These are phyloP conservation scores for Termitomyces sp. DNA, from an alignment of 768 basidiomycete species.

Conservation along the genomic window DNA sequence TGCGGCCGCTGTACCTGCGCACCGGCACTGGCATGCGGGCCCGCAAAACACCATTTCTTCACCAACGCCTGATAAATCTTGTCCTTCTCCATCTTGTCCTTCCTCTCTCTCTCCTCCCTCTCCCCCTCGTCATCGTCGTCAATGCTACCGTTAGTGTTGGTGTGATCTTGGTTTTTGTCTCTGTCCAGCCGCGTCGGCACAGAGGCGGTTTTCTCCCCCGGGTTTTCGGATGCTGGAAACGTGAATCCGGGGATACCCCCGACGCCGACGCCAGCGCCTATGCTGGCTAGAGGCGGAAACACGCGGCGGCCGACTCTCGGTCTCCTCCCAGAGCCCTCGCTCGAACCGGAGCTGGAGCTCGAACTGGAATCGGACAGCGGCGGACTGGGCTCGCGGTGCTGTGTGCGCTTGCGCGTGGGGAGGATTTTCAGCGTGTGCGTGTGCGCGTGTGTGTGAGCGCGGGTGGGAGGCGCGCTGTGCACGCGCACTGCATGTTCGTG, in stretches of 20 bases:
- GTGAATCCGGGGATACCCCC: neutral
- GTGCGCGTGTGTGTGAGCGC: neutral
- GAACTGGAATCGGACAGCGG: neutral
- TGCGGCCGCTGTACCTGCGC: neutral
- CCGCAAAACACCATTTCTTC: constrained; percentile 63
- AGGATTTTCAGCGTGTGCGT: neutral
- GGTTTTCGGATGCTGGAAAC: neutral
- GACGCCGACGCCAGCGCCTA: neutral
- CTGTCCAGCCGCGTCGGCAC: neutral
- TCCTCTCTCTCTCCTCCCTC: too few relatives aligned
- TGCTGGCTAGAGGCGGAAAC: neutral
- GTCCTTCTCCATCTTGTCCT: constrained; percentile 10
- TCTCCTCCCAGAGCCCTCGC: neutral
- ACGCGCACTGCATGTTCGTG: neutral
- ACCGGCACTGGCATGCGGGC: too few relatives aligned
- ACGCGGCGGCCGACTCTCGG: neutral
- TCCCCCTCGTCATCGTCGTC: neutral
- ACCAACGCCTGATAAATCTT: constrained; percentile 55
- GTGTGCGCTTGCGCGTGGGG: neutral
- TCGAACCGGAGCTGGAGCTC: neutral
- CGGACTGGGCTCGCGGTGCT: neutral
- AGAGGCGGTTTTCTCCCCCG: neutral
- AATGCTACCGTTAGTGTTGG: too few relatives aligned
- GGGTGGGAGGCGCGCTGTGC: neutral
- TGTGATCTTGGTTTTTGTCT: neutral